A percentile compares a stretch with the other conserved stretches of the same genome.
phyloP scores from a whole-genome alignment of 208 protist species.

The Porcisia deanei region DNA sequence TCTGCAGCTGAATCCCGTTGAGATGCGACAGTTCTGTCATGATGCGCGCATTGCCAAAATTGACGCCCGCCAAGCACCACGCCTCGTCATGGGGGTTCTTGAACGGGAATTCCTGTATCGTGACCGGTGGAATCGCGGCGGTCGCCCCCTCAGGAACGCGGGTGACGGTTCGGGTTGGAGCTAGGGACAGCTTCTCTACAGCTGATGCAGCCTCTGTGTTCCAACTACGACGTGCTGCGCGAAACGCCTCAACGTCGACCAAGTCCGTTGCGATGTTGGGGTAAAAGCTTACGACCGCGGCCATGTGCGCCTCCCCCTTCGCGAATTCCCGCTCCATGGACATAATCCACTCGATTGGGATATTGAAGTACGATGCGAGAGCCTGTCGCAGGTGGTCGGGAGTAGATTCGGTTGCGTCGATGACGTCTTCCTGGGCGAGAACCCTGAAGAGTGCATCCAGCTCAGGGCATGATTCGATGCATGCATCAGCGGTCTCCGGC shows the following conservation, averaged over 20 bases:
- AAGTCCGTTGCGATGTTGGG: conserved; percentile 23
- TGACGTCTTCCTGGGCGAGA: conserved; percentile 19
- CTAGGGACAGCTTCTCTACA: not conserved
- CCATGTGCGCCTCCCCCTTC: conserved; percentile 45
- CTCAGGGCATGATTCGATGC: conserved; percentile 18
- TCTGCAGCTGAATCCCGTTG: conserved; percentile 1
- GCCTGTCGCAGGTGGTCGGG: conserved; percentile 29
- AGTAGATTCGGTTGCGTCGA: conserved; percentile 20
- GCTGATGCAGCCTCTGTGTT: not conserved
- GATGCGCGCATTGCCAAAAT: conserved; percentile 45
- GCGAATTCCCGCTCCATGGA: conserved; percentile 68
- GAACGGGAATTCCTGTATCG: conserved; percentile 13
- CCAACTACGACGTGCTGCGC: not conserved
- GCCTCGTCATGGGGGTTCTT: conserved; percentile 61
- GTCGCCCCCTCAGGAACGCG: not conserved
- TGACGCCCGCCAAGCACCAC: conserved; percentile 44
- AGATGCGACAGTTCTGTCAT: conserved; percentile 41
- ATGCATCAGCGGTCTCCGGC: conserved; percentile 11
- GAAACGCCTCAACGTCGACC: conserved; percentile 16
- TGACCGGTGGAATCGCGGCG: not conserved
- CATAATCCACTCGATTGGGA: conserved; percentile 34
- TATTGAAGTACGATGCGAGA: conserved; percentile 59
- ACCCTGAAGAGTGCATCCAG: conserved; percentile 40
- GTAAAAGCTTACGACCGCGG: conserved; percentile 32
- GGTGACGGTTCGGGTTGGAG: not conserved